phyloP scores from a whole-genome alignment of 345 rosid species.

The Hirschfeldia incana region DNA sequence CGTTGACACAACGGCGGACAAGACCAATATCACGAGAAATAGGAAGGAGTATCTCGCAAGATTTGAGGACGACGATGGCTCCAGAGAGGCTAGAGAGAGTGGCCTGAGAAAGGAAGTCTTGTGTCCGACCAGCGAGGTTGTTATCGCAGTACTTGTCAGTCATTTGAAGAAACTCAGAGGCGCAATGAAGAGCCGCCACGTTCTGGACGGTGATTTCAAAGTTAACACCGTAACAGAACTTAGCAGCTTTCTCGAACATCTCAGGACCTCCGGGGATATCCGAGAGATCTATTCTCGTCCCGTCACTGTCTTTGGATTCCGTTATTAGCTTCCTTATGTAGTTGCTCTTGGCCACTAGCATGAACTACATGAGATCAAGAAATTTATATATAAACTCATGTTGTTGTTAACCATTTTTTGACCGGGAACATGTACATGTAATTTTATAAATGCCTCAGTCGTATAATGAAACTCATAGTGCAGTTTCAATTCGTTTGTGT shows the following conservation, averaged over 20 bases:
- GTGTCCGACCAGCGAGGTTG: constrained; percentile 81
- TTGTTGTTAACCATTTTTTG: background rate
- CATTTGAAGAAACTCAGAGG: constrained; percentile 90
- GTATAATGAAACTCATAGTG: background rate
- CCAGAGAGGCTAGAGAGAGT: constrained; percentile 85
- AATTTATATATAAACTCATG: background rate
- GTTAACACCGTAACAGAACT: constrained; percentile 92
- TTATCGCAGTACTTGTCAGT: constrained; percentile 65
- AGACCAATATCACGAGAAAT: constrained; percentile 65
- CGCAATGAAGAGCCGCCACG: constrained; percentile 88
- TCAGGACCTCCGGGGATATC: constrained; percentile 92
- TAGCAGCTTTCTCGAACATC: constrained; percentile 88
- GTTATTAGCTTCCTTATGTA: constrained; percentile 71
- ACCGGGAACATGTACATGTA: background rate
- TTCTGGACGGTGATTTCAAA: constrained; percentile 93
- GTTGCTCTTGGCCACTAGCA: constrained; percentile 92
- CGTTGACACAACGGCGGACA: constrained; percentile 71
- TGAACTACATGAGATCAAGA: constrained; percentile 54
- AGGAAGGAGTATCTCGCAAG: constrained; percentile 80
- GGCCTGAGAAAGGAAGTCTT: constrained; percentile 79
- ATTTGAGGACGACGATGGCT: constrained; percentile 78
- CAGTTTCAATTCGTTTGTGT: background rate
- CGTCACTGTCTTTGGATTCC: constrained; percentile 65
- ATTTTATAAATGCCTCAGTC: background rate
- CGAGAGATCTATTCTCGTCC: constrained; percentile 61